Evolutionary conservation across 2,329 filamentous ascomycete genomes (phyloP).

Genomic region (Pezicula carpinea): DNA sequence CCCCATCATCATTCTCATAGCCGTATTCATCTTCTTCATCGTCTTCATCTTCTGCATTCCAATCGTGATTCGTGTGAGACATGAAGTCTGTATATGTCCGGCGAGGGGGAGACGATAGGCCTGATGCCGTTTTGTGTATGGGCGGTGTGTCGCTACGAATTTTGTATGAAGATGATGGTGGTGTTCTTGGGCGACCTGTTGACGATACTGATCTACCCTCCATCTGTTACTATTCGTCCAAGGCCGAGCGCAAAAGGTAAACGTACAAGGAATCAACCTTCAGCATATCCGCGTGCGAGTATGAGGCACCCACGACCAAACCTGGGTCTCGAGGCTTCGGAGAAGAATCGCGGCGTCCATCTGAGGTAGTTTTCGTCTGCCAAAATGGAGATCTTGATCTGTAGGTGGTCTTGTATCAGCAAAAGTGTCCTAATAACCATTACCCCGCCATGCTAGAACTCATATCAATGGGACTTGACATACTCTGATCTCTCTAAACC

Average conservation of each 20-base stretch:
- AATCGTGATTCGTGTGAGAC: slow-evolving; percentile 77
- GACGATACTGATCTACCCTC: slow-evolving; percentile 50
- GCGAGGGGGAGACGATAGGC: slow-evolving; percentile 57
- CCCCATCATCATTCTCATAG: slow-evolving; percentile 80
- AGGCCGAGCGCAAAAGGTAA: slow-evolving; percentile 1
- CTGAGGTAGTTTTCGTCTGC: slow-evolving; percentile 50
- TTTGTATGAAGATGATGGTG: slow-evolving; percentile 57
- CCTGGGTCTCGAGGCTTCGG: slow-evolving; percentile 58
- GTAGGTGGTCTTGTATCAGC: slow-evolving; percentile 26
- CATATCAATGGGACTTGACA: slow-evolving; percentile 28
- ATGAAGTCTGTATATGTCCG: slow-evolving; percentile 78
- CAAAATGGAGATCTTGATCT: slow-evolving; percentile 90
- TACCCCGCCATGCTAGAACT: neutral
- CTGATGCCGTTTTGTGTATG: slow-evolving; percentile 44
- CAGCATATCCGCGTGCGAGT: slow-evolving; percentile 92
- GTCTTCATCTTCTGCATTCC: slow-evolving; percentile 69
- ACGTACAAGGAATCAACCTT: slow-evolving; percentile 78
- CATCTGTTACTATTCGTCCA: slow-evolving; percentile 9
- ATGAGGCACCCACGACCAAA: slow-evolving; percentile 87
- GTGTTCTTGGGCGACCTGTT: slow-evolving; percentile 68
- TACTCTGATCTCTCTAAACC: slow-evolving; percentile 59
- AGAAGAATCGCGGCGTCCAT: slow-evolving; percentile 49
- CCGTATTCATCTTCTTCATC: slow-evolving; percentile 67
- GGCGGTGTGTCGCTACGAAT: slow-evolving; percentile 53
- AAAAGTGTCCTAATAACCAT: neutral